Base-by-base conservation (phyloP, 768 basidiomycete genomes). In the Hortiboletus campestris region DNA sequence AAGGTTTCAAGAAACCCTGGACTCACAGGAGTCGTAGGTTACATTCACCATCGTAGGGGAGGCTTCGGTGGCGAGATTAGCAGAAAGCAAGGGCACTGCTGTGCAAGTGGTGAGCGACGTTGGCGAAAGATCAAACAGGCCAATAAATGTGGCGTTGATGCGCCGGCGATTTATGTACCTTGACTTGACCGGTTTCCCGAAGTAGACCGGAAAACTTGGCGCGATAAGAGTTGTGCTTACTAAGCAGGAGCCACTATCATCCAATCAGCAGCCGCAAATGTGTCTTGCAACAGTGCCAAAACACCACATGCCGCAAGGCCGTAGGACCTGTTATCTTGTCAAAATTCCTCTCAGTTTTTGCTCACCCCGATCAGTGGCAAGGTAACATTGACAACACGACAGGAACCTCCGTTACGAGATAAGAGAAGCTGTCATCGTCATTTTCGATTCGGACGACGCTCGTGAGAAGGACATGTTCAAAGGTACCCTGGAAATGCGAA, bases 1-100 rank as follows among this genome's bases (percentile, higher is more conserved):
- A 6, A n/a, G 6, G 8, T 5, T 13, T 3, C 4, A 16, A 8
- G 13, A 13, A 12, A 3, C 4, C 4, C 2, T 32, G 40, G 25
- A 61, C 76, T 58, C 28, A 77, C 78, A 75, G 14, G 67, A 54
- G 40, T 77, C 73, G 63, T 75, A 80, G 46, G 76, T 76, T 28
- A 67, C 72, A 64, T 80, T 78, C 58, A 77, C 76, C 76, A 76
- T 77, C 47, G 57, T 62, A n/a, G 17, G 14, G 46, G 17, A 20
- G 34, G 39, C 42, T 57, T 46, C 20, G 38, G 46, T 31, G 41
- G 49, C 40, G 29, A 16, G 13, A 29, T n/a, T 16, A 12, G 36
- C 17, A 28, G 43, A 39, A 25, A 43, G 41, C 17, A 25, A 40
- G 22, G 14, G 22, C 10, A 22, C 36, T 39, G 35, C 35, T 34